Base-by-base conservation (phyloP, 495 filamentous ascomycete species). In the Choiromyces venosus region DNA sequence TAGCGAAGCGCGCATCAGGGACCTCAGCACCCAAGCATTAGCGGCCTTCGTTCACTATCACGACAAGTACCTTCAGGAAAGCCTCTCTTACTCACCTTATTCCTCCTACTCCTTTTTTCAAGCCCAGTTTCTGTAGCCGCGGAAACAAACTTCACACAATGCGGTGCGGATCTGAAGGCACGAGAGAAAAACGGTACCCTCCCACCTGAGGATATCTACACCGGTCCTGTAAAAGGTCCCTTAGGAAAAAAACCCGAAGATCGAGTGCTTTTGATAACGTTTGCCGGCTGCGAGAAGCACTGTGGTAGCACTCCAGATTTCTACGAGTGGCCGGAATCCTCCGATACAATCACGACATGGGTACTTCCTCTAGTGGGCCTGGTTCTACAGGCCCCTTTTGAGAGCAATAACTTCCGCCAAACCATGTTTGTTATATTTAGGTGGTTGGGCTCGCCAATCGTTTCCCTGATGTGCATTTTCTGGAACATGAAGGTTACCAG, bases 401-500 rank as follows among this genome's bases (percentile, higher is more conserved):
- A 85, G 44, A 86, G 84, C 52, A 86, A 86, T 66, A 76, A 77
- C 19, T 42, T 83, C 65, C 78, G 72, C 74, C 68, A 76, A 67
- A 85, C 83, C 19, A 69, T 83, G 19, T 74, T 83, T 35, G 80
- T 83, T 4, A 75, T 81, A 33, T 76, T 76, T 29, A 71, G 85
- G 44, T 86, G 83, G 79, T 18, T 84, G 0, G 84, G 85, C 1
- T 80, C 73, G 25, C 84, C 83, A 0, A 84, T 86, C 1, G 77
- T 81, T 8, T 80, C 80, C 16, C 74, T 86, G 16, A 74, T 81
- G 5, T 85, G 83, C 65, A 83, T 83, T 4, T 81, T 86, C 5
- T 86, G 85, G 84, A 85, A 86, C 66, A 85, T 86, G 77, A 83
- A 73, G 74, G 79, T 86, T 25, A 84, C 80, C 6, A 84, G 82